Evolutionary conservation across 805 yeast genomes (phyloP), one percentile per base, ranked within the genome.

Genomic region (Candida loeiensis): DNA sequence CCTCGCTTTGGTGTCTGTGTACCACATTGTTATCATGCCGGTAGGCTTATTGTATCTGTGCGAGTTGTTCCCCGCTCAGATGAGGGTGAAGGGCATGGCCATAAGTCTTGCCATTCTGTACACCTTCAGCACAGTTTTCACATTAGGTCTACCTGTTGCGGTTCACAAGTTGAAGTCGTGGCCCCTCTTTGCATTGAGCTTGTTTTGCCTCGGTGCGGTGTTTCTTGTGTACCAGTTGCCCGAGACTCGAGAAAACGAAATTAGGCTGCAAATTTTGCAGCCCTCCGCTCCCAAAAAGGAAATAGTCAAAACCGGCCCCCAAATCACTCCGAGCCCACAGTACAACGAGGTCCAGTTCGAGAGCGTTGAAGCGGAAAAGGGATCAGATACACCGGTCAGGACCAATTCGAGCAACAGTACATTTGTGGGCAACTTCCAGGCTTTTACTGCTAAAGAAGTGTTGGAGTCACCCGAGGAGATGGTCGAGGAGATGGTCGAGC

Each of bases 41-140:
- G 68, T 68, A 3, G 66, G 77, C 24, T 69, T 74, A 75, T 52
- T 77, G 15, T 76, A 74, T 48, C 64, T 75, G 4, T 66, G 70
- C 36, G 82, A 77, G 47, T 54, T 75, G 4, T 66, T 77, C 31
- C 76, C 77, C 0, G 55, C 55, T 1, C 56, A 57, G 19, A 69
- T 74, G 1, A 69, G 76, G 44, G 57, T 73, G 0, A 74, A 71
- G 46, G 79, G 78, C 0, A 55, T 69, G 18, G 61, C 77, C 0
- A 45, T 74, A 4, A 67, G 76, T 34, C 68, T 73, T 69, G 54
- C 71, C 18, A 53, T 63, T 11, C 71, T 76, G 2, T 76, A 79
- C 79, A 44, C 59, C 1, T 43, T 66, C 6, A 66, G 61, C 45
- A 66, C 66, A 15, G 22, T 51, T 1, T 51, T 71, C 37, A 66